A percentile compares a stretch with the other conserved stretches of the same genome.
Evolutionary conservation across 1,139 yeast genomes (phyloP).

Genomic region (Geotrichum australiense): DNA sequence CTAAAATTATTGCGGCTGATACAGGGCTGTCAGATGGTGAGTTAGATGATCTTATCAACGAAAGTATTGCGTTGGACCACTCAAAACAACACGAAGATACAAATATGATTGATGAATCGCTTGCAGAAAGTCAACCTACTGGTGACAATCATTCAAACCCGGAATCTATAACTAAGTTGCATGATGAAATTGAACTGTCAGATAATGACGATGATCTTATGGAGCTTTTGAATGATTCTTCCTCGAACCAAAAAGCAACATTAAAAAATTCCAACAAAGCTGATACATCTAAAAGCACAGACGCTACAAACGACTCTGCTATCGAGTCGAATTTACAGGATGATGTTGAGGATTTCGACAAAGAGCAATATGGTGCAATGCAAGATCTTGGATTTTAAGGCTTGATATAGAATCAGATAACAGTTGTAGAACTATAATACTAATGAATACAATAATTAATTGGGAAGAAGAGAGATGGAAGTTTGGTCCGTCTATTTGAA

Average conservation of each 20-base stretch:
- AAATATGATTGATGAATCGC: no score
- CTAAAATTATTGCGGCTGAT: no score
- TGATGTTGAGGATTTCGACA: conserved; percentile 14
- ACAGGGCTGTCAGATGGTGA: conserved; percentile 1
- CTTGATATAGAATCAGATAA: neutral
- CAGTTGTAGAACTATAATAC: conserved; percentile 2
- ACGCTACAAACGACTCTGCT: no score
- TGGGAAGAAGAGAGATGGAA: neutral
- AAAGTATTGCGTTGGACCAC: no score
- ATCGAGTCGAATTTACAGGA: neutral
- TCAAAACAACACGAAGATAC: no score
- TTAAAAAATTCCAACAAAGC: no score
- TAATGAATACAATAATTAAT: conserved; percentile 7
- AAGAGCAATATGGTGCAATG: conserved; percentile 12
- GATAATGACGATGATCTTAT: conserved; percentile 3
- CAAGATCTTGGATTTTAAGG: conserved; percentile 15
- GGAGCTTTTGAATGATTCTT: neutral
- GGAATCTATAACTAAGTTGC: no score
- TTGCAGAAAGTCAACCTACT: no score
- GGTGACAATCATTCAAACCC: no score
- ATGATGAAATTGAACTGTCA: no score
- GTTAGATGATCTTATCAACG: conserved; percentile 2
- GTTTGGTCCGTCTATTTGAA: conserved; percentile 17
- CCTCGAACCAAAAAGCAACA: neutral
- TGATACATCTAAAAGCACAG: no score